A percentile compares a stretch with the other conserved stretches of the same genome.
Evolutionary conservation across 805 yeast genomes (phyloP).

Genomic region (Lachancea cidri): DNA sequence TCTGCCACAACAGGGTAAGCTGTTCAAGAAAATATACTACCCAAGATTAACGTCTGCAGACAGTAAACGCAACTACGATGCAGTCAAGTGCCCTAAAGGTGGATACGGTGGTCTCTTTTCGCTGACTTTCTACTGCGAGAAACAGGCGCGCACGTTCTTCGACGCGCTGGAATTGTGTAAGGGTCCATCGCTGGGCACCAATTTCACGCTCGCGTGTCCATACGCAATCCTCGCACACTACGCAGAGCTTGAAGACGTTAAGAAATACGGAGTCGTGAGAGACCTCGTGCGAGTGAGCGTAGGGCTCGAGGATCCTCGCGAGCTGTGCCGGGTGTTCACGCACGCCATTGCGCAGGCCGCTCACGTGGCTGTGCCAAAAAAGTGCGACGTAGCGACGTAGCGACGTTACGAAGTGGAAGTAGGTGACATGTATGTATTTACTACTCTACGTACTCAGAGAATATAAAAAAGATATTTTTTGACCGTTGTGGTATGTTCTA

Average conservation of each 20-base stretch:
- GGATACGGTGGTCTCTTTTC: constrained; percentile 91
- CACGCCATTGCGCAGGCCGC: constrained; percentile 43
- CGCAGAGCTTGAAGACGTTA: constrained; percentile 72
- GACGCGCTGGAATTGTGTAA: constrained; percentile 48
- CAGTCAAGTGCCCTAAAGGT: constrained; percentile 52
- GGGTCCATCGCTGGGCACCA: constrained; percentile 90
- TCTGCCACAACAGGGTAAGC: constrained; percentile 34
- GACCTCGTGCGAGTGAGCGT: constrained; percentile 75
- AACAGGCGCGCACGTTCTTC: constrained; percentile 66
- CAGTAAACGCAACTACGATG: constrained; percentile 64
- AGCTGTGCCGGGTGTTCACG: constrained; percentile 45
- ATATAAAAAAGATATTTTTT: background rate
- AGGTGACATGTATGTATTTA: too few relatives aligned
- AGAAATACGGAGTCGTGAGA: constrained; percentile 76
- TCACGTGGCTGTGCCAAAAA: background rate
- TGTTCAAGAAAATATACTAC: constrained; percentile 64
- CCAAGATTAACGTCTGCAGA: constrained; percentile 50
- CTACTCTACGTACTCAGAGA: too few relatives aligned
- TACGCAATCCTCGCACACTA: constrained; percentile 84
- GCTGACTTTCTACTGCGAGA: constrained; percentile 57
- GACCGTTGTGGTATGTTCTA: background rate
- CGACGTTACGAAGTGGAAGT: too few relatives aligned
- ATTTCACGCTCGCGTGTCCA: constrained; percentile 78
- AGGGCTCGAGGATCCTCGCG: constrained; percentile 72
- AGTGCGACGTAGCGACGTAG: too few relatives aligned